These are phyloP conservation scores for Gnomoniopsis sp. DNA, from an alignment of 2,329 filamentous ascomycete species.

Conservation along the genomic window DNA sequence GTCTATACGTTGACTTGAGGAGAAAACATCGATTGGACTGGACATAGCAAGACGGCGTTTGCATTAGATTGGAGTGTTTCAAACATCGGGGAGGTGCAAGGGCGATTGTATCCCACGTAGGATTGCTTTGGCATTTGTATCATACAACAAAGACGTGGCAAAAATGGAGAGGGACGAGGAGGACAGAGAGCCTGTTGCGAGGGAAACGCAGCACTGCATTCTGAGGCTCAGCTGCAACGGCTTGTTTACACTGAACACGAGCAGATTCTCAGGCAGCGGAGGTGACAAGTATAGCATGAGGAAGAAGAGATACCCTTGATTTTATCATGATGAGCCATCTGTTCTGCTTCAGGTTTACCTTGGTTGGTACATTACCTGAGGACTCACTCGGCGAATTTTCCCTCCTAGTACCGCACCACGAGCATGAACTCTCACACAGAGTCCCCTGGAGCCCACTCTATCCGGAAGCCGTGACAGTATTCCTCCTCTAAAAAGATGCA, in stretches of 20 bases:
- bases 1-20: neutral
- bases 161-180: neutral
- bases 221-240: neutral
- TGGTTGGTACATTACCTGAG: too few species aligned
- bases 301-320: constrained; percentile 2
- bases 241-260: neutral
- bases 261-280: neutral
- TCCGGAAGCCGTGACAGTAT: too few species aligned
- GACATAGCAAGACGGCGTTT: constrained; percentile 1
- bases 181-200: neutral
- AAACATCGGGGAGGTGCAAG: neutral
- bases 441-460: too few species aligned
- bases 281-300: constrained; percentile 3
- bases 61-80: neutral
- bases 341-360: neutral
- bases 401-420: too few species aligned
- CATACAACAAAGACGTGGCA: neutral
- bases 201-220: neutral
- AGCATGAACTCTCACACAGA: too few species aligned
- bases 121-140: neutral
- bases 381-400: too few species aligned
- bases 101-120: neutral
- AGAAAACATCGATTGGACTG: neutral
- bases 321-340: neutral
- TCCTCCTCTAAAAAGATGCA: too few species aligned